phyloP scores from a whole-genome alignment of 2,329 filamentous ascomycete species.

The Xylaria sp. region DNA sequence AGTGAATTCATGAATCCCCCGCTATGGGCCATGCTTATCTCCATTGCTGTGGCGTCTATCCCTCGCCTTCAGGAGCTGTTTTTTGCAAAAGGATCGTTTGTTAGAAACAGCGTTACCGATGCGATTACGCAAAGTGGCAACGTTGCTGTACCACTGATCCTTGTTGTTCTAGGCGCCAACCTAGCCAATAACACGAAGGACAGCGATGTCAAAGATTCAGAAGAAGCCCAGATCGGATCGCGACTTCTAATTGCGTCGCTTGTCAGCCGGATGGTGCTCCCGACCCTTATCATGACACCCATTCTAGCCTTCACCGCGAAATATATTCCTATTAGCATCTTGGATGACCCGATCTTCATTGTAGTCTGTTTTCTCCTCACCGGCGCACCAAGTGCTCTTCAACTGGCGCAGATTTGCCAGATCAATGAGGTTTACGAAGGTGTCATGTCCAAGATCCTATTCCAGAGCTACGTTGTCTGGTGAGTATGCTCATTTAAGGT shows the following conservation, averaged over 20 bases:
- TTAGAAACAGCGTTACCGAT: slow-evolving; percentile 91
- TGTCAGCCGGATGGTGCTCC: slow-evolving; percentile 89
- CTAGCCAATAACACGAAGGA: slow-evolving; percentile 90
- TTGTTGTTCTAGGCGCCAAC: slow-evolving; percentile 95
- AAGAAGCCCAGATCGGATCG: slow-evolving; percentile 75
- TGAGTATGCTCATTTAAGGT: slow-evolving; percentile 56
- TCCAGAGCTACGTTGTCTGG: slow-evolving; percentile 98
- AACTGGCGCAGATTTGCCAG: slow-evolving; percentile 97
- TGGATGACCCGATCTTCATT: slow-evolving; percentile 97
- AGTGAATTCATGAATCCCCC: slow-evolving; percentile 99
- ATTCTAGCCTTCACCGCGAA: slow-evolving; percentile 88
- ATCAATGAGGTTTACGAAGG: slow-evolving; percentile 96
- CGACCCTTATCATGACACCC: slow-evolving; percentile 91
- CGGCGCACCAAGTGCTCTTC: slow-evolving; percentile 90
- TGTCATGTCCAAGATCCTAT: slow-evolving; percentile 91
- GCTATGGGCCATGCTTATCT: slow-evolving; percentile 93
- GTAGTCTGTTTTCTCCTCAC: slow-evolving; percentile 97
- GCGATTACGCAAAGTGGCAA: slow-evolving; percentile 86
- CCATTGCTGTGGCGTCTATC: slow-evolving; percentile 90
- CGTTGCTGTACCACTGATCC: slow-evolving; percentile 92
- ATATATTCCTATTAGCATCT: slow-evolving; percentile 89
- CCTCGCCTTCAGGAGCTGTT: slow-evolving; percentile 85
- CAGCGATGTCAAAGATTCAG: slow-evolving; percentile 71
- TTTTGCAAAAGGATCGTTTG: slow-evolving; percentile 87
- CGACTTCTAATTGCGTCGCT: slow-evolving; percentile 88